Evolutionary conservation across 1,284 basidiomycete genomes (phyloP).

Genomic region (Sphagnurus paluster): DNA sequence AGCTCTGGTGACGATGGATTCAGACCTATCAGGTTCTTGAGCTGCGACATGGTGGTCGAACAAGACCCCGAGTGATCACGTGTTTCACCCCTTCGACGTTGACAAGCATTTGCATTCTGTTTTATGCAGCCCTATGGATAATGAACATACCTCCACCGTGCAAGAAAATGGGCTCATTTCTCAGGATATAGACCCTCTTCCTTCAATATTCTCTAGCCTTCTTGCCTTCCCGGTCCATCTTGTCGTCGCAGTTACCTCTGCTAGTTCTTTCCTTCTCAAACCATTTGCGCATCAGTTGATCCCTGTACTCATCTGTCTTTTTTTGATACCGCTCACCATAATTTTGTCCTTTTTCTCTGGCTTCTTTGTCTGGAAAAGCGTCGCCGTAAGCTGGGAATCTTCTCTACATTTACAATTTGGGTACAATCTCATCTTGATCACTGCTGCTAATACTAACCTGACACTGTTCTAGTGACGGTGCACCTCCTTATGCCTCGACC

Average conservation of each 20-base stretch:
- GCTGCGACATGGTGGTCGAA: slow-evolving; percentile 13
- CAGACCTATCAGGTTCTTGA: slow-evolving; percentile 43
- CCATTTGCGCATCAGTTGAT: slow-evolving; percentile 56
- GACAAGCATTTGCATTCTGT: background rate
- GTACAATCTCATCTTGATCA: slow-evolving; percentile 38
- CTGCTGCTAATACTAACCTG: slow-evolving; percentile 3
- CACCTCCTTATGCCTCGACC: slow-evolving; percentile 58
- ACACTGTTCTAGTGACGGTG: slow-evolving; percentile 60
- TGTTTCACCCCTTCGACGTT: too few species aligned
- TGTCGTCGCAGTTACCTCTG: slow-evolving; percentile 16
- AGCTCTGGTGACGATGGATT: slow-evolving; percentile 48
- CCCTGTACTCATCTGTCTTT: slow-evolving; percentile 57
- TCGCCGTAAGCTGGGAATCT: slow-evolving; percentile 66
- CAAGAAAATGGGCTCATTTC: slow-evolving; percentile 10
- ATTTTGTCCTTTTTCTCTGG: slow-evolving; percentile 64
- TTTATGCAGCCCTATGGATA: slow-evolving; percentile 14
- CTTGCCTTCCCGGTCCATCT: slow-evolving; percentile 20
- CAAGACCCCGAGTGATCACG: background rate
- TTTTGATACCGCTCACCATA: slow-evolving; percentile 61
- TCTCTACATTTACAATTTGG: slow-evolving; percentile 75
- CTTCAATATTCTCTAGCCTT: slow-evolving; percentile 11
- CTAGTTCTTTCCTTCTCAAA: slow-evolving; percentile 35
- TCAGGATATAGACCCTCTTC: background rate
- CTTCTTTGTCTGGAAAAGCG: slow-evolving; percentile 67
- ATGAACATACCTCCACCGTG: slow-evolving; percentile 15